phyloP scores from a whole-genome alignment of 1,284 basidiomycete genomes.

The Heterobasidion annosum region DNA sequence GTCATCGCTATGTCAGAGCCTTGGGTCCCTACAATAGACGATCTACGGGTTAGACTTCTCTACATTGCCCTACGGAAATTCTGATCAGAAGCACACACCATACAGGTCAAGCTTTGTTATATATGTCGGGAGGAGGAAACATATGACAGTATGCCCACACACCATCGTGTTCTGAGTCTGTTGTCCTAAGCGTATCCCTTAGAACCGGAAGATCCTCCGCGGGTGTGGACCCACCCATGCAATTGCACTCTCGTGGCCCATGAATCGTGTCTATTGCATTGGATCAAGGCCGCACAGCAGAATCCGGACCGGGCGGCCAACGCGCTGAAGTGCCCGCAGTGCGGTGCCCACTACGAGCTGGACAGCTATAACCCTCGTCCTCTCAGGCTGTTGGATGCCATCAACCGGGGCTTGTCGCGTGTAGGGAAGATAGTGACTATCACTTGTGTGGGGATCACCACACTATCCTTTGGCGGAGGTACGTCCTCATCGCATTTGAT shows the following conservation, averaged over 20 bases:
- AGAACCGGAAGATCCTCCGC: slow-evolving; percentile 37
- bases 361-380: slow-evolving; percentile 49
- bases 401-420: slow-evolving; percentile 38
- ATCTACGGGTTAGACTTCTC: slow-evolving; percentile 29
- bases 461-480: slow-evolving; percentile 33
- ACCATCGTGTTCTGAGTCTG: neutral
- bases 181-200: neutral
- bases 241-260: slow-evolving; percentile 73
- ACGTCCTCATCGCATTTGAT: slow-evolving; percentile 10
- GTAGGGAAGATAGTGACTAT: slow-evolving; percentile 43
- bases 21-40: slow-evolving; percentile 24
- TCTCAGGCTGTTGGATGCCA: slow-evolving; percentile 37
- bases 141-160: slow-evolving; percentile 35
- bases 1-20: slow-evolving; percentile 1
- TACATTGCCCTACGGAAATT: neutral
- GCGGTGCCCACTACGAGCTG: slow-evolving; percentile 54
- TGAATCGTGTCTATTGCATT: slow-evolving; percentile 65
- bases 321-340: slow-evolving; percentile 74
- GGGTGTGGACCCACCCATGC: slow-evolving; percentile 70
- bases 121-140: slow-evolving; percentile 70
- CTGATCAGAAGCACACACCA: neutral
- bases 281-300: slow-evolving; percentile 62
- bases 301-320: slow-evolving; percentile 41
- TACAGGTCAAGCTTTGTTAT: slow-evolving; percentile 65
- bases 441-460: slow-evolving; percentile 32